Conservation (phyloP, 495 filamentous ascomycete species). For the Astrothelium subdiscretum region DNA sequence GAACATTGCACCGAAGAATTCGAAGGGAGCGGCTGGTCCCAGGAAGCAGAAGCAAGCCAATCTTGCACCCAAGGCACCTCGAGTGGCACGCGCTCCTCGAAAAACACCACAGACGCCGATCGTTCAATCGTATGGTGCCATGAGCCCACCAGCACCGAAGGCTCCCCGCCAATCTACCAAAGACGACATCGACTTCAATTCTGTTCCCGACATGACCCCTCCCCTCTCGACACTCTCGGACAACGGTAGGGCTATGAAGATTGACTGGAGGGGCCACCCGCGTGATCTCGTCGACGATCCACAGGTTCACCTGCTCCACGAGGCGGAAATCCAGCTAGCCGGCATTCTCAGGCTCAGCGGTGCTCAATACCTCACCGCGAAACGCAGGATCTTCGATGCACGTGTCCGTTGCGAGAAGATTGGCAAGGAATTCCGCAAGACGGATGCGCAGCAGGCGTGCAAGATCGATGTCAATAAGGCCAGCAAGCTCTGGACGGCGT, state of each 20-base stretch:
- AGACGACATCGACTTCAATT: constrained; percentile 79
- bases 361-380: constrained; percentile 87
- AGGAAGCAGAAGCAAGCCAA: constrained; percentile 15
- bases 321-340: constrained; percentile 68
- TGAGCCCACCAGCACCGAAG: constrained; percentile 20
- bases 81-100: constrained; percentile 15
- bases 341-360: constrained; percentile 73
- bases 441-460: constrained; percentile 92
- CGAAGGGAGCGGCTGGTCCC: constrained; percentile 8
- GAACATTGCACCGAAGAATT: constrained; percentile 15
- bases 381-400: constrained; percentile 80
- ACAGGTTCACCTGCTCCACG: constrained; percentile 62
- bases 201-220: constrained; percentile 68
- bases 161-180: constrained; percentile 38
- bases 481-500: constrained; percentile 87
- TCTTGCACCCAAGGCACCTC: background rate
- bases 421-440: constrained; percentile 88
- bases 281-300: constrained; percentile 73
- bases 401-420: constrained; percentile 56
- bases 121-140: constrained; percentile 17
- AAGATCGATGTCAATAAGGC: constrained; percentile 99
- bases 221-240: constrained; percentile 51
- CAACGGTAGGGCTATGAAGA: constrained; percentile 56
- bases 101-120: constrained; percentile 15
- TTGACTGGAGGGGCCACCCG: constrained; percentile 76